phyloP scores from a whole-genome alignment of 768 basidiomycete genomes.

The Pleurotus pulmonarius region DNA sequence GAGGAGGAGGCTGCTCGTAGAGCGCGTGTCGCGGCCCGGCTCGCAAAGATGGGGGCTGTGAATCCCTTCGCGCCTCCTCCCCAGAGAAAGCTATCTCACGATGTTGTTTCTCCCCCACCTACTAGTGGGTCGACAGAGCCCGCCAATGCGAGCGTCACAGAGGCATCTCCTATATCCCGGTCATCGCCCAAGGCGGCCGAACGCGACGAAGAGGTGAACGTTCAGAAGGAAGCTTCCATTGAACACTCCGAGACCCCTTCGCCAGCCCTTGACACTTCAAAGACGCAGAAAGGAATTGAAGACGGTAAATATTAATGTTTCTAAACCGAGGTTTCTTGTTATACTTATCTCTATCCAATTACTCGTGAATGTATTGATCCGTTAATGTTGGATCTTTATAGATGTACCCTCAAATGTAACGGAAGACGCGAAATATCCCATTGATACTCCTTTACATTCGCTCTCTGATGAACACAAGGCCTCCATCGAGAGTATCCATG shows the following conservation, averaged over 20 bases:
- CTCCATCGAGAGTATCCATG: background rate
- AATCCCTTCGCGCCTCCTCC: conserved; percentile 46
- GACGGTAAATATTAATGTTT: conserved; percentile 31
- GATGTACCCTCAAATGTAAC: background rate
- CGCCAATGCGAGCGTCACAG: background rate
- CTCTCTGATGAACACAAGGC: background rate
- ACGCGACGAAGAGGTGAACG: background rate
- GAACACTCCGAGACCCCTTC: background rate
- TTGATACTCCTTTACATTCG: background rate
- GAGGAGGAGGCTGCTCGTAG: conserved; percentile 53
- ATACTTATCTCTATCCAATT: conserved; percentile 12
- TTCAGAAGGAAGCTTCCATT: background rate
- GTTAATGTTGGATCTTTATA: conserved; percentile 2
- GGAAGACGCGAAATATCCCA: background rate
- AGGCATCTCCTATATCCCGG: background rate
- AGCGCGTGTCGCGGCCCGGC: conserved; percentile 53
- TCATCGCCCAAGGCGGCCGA: background rate
- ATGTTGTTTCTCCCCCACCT: conserved; percentile 12
- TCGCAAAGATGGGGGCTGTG: conserved; percentile 51
- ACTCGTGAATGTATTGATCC: background rate
- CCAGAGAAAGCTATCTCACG: conserved; percentile 16
- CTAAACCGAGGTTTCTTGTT: background rate
- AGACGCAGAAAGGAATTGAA: background rate
- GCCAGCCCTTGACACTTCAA: no score
- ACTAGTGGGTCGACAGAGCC: background rate